Evolutionary conservation across 2,329 filamentous ascomycete genomes (phyloP).

Genomic region (Colletotrichum spaethianum): DNA sequence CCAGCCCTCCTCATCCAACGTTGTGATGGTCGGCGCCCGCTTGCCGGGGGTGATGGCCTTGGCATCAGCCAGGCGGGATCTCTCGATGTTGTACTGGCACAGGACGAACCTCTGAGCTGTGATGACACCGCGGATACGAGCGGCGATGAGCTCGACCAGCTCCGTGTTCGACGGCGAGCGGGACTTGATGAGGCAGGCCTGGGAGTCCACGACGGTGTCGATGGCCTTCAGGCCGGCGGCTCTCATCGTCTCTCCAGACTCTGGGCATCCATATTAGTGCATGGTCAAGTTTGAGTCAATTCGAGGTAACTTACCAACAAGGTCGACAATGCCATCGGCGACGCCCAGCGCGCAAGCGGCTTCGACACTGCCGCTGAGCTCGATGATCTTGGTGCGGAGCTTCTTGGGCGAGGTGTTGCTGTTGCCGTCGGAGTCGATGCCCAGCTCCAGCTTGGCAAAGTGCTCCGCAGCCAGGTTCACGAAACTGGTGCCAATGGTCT

Average conservation of each 20-base stretch:
- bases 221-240: conserved; percentile 95
- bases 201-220: conserved; percentile 90
- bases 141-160: conserved; percentile 86
- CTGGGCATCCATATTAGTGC: conserved; percentile 58
- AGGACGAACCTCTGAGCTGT: conserved; percentile 94
- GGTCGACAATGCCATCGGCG: conserved; percentile 96
- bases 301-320: conserved; percentile 80
- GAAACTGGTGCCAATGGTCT: conserved; percentile 96
- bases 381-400: conserved; percentile 89
- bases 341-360: conserved; percentile 96
- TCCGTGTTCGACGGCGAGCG: conserved; percentile 84
- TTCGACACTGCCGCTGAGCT: conserved; percentile 96
- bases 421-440: conserved; percentile 59
- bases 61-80: conserved; percentile 76
- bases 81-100: conserved; percentile 95
- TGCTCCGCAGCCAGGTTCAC: conserved; percentile 86
- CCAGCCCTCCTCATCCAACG: conserved; percentile 90
- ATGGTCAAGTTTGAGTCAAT: not conserved
- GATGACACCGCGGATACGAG: conserved; percentile 93
- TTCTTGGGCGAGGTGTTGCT: conserved; percentile 59
- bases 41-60: conserved; percentile 91
- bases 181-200: conserved; percentile 93
- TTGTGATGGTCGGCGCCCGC: conserved; percentile 91
- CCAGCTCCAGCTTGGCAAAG: conserved; percentile 82
- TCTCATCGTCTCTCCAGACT: conserved; percentile 98